A percentile compares a stretch with the other conserved stretches of the same genome.
Evolutionary conservation across 1,139 yeast genomes (phyloP).

Genomic region (Lodderomyces orthopsilosis): DNA sequence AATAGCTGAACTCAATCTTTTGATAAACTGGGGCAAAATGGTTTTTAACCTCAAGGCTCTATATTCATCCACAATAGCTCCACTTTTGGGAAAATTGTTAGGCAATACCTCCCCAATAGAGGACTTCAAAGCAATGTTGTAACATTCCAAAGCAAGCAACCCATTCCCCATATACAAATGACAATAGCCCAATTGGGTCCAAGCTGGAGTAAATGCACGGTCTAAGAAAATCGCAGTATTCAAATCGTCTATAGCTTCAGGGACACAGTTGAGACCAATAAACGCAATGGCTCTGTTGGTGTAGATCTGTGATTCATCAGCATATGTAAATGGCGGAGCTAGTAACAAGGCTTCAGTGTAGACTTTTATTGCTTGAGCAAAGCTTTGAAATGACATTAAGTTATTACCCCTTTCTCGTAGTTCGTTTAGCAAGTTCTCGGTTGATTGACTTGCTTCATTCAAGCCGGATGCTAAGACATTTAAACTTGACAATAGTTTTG

Average conservation of each 20-base stretch:
- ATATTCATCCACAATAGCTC: constrained; percentile 20
- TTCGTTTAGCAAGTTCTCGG: constrained; percentile 14
- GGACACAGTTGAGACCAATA: constrained; percentile 43
- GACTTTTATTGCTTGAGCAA: constrained; percentile 41
- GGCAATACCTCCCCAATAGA: constrained; percentile 35
- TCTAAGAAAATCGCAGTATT: constrained; percentile 32
- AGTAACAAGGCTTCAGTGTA: constrained; percentile 39
- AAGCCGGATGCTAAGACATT: not conserved
- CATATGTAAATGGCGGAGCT: constrained; percentile 16
- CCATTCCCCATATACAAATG: constrained; percentile 43
- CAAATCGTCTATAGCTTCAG: constrained; percentile 41
- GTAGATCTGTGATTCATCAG: constrained; percentile 31
- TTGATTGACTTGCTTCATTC: not conserved
- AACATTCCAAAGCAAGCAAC: constrained; percentile 33
- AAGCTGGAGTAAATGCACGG: constrained; percentile 39
- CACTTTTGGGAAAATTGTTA: constrained; percentile 19
- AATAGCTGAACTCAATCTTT: constrained; percentile 34
- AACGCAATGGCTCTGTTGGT: constrained; percentile 45
- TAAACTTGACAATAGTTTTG: not conserved
- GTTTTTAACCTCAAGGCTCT: constrained; percentile 20
- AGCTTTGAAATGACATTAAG: constrained; percentile 35
- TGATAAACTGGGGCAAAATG: constrained; percentile 41
- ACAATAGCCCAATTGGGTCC: constrained; percentile 48
- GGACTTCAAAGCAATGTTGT: constrained; percentile 31
- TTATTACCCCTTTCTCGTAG: constrained; percentile 45